Conservation (phyloP, 768 basidiomycete species). For the Suillus paluster region DNA sequence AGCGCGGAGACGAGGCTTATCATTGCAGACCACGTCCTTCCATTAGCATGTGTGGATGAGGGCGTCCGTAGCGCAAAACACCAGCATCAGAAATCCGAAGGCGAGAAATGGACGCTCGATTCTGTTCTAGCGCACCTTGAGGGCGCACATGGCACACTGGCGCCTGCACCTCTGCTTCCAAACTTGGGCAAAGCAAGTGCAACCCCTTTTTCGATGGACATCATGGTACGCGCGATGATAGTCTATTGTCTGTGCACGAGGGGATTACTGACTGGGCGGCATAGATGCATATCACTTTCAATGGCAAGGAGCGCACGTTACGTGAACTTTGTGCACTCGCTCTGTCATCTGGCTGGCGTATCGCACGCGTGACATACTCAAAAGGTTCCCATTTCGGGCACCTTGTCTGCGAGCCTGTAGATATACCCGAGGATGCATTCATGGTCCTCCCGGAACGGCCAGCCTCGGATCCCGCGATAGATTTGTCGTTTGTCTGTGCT, state of each 20-base stretch:
- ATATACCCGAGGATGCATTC: conserved; percentile 47
- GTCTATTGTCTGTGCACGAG: not conserved
- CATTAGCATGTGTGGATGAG: conserved; percentile 68
- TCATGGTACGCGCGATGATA: conserved; percentile 50
- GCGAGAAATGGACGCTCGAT: conserved; percentile 29
- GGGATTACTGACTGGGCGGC: conserved; percentile 5
- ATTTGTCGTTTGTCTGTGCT: not conserved
- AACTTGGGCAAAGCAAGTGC: conserved; percentile 74
- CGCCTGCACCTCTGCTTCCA: conserved; percentile 64
- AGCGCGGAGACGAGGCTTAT: conserved; percentile 56
- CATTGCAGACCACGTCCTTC: conserved; percentile 73
- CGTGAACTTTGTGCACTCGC: conserved; percentile 61
- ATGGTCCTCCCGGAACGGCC: conserved; percentile 10
- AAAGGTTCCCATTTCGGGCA: conserved; percentile 73
- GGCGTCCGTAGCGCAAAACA: conserved; percentile 15
- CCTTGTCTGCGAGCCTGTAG: conserved; percentile 66
- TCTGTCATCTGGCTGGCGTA: conserved; percentile 64
- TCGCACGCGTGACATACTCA: conserved; percentile 57
- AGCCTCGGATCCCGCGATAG: not conserved
- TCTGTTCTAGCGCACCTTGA: conserved; percentile 46
- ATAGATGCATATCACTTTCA: conserved; percentile 74
- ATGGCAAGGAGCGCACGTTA: conserved; percentile 71
- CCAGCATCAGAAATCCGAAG: conserved; percentile 20
- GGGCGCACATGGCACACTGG: conserved; percentile 57
- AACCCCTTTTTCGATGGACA: conserved; percentile 73